Conservation (phyloP, 768 basidiomycete species). For the Trametes coccinea region DNA sequence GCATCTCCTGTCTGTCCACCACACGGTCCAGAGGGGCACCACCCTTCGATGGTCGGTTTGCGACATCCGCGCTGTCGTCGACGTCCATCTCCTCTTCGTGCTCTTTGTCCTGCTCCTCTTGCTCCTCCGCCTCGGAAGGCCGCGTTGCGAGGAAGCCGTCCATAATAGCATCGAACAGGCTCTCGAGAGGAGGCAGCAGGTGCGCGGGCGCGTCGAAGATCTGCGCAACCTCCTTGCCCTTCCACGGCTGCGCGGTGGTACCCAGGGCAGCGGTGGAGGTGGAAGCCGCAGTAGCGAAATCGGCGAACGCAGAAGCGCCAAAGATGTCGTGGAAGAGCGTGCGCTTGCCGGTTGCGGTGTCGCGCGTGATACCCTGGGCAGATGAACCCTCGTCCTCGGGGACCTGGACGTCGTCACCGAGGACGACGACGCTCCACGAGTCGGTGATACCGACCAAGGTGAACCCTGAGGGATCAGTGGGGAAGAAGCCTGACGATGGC, state of each 20-base stretch:
- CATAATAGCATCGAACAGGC: conserved; percentile 67
- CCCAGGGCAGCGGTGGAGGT: conserved; percentile 24
- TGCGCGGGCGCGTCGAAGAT: conserved; percentile 73
- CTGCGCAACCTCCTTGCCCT: conserved; percentile 43
- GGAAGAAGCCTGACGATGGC: conserved; percentile 35
- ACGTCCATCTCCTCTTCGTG: conserved; percentile 30
- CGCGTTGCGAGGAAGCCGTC: conserved; percentile 45
- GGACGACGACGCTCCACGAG: conserved; percentile 61
- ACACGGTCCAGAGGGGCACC: conserved; percentile 34
- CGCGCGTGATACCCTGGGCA: conserved; percentile 39
- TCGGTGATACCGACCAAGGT: conserved; percentile 71
- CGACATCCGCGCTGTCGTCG: conserved; percentile 28
- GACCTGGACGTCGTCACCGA: conserved; percentile 58
- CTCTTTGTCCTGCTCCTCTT: conserved; percentile 18
- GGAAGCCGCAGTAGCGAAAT: conserved; percentile 26
- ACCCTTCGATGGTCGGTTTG: conserved; percentile 15
- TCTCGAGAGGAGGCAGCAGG: conserved; percentile 71
- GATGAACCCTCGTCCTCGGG: conserved; percentile 45
- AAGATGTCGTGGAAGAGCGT: conserved; percentile 92
- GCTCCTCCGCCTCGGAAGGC: conserved; percentile 17
- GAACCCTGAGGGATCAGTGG: conserved; percentile 39
- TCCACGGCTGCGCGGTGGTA: conserved; percentile 33
- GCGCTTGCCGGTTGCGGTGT: conserved; percentile 34
- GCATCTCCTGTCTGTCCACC: conserved; percentile 58
- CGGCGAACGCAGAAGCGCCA: conserved; percentile 68